Percentiles rank a stretch among this genome's conserved stretches.
phyloP scores from a whole-genome alignment of 768 basidiomycete genomes.

The Galerina marginata region DNA sequence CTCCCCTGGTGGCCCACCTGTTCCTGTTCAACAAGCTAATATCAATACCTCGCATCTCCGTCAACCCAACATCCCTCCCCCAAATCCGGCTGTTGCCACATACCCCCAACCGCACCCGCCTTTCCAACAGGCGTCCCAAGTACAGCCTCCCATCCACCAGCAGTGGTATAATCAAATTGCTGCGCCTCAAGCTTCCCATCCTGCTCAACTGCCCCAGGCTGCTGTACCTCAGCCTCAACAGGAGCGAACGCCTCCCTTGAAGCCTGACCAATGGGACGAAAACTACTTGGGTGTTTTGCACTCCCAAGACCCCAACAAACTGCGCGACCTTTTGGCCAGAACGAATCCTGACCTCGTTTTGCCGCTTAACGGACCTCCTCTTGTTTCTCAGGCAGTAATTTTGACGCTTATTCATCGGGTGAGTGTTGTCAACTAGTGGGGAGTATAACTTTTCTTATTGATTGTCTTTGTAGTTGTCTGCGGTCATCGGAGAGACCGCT shows the following conservation, averaged over 20 bases:
- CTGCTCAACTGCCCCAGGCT: constrained; percentile 69
- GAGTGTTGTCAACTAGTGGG: constrained; percentile 33
- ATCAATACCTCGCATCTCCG: constrained; percentile 47
- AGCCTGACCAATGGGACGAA: constrained; percentile 83
- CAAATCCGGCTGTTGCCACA: constrained; percentile 41
- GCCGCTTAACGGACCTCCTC: constrained; percentile 71
- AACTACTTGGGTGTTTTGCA: constrained; percentile 78
- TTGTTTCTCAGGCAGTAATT: constrained; percentile 84
- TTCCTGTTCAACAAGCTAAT: constrained; percentile 41
- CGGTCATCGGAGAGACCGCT: constrained; percentile 74
- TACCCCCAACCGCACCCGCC: constrained; percentile 41
- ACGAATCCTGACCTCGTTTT: constrained; percentile 83
- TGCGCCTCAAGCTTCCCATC: constrained; percentile 84
- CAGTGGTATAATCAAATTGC: constrained; percentile 75
- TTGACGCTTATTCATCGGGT: constrained; percentile 85
- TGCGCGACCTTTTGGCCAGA: constrained; percentile 73
- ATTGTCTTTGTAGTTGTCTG: constrained; percentile 60
- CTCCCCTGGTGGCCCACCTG: constrained; percentile 39
- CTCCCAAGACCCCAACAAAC: constrained; percentile 73
- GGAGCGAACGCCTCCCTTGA: constrained; percentile 59
- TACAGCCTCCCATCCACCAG: constrained; percentile 46
- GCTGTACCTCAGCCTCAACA: constrained; percentile 39
- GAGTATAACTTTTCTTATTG: constrained; percentile 1
- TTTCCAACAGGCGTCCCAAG: constrained; percentile 45
- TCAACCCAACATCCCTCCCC: constrained; percentile 45